Base-by-base conservation (phyloP, 768 basidiomycete genomes). In the Pulveroboletus sp. region DNA sequence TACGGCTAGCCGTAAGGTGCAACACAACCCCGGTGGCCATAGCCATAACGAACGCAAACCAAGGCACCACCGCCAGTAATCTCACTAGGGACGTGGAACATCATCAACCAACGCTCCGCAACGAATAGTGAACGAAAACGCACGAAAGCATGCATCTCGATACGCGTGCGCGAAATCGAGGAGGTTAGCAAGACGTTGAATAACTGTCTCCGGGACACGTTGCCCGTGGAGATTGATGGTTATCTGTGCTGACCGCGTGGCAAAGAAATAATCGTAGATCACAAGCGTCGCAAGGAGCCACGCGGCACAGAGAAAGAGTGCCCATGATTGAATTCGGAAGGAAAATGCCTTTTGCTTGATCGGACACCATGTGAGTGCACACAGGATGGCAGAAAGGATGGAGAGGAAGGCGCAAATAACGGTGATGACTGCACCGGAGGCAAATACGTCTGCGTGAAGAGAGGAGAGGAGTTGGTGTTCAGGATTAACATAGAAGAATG, bases 241-340 rank as follows among this genome's bases (percentile, higher is more conserved):
- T 46, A 82, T 69, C 45, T 69, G 62, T n/a, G 73, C 77, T n/a
- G 62, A 59, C 34, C 70, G 71, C 47, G 61, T 78, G 19, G 73
- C 72, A 52, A 75, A 73, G 65, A 73, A 73, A 52, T 71, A 57
- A 31, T 75, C 73, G 49, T 75, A 76, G 8, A 74, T 68, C n/a
- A 77, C 71, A 50, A 78, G 68, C 32, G 73, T 67, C 25, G 70
- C 76, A 44, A 84, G 68, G 35, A 83, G 65, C 75, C 75, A 79
- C 10, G 68, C 19, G 23, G 70, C 58, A 56, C 72, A 67, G 57
- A 80, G 74, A 31, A 65, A 62, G 51, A 80, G 67, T 17, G 68
- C n/a, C 50, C 57, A 50, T 36, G 62, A 69, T 56, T 75, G 73
- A n/a, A 69, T 17, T 32, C 55, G 60, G 43, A 74, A 62, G 40